These are phyloP conservation scores for Gossypium anomalum DNA, from an alignment of 345 rosid species.

Conservation along the genomic window DNA sequence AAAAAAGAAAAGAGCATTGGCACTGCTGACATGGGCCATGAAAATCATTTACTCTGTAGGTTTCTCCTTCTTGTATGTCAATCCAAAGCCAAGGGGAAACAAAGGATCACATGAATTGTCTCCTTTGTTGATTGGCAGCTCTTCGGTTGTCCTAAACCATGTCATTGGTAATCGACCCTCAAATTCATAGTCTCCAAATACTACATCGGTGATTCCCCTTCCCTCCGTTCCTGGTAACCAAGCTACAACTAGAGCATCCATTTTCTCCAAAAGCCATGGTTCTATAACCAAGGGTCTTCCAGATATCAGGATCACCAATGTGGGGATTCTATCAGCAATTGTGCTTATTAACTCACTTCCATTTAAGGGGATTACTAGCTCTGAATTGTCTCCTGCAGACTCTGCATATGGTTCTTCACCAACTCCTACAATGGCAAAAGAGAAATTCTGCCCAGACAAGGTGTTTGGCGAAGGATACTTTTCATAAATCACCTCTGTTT, in stretches of 20 bases:
- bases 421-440: slow-evolving; percentile 56
- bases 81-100: slow-evolving; percentile 71
- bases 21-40: slow-evolving; percentile 15
- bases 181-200: slow-evolving; percentile 64
- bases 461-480: slow-evolving; percentile 49
- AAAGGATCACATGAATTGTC: slow-evolving; percentile 52
- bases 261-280: slow-evolving; percentile 49
- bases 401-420: slow-evolving; percentile 86
- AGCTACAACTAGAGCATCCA: slow-evolving; percentile 71
- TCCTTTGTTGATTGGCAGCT: slow-evolving; percentile 42
- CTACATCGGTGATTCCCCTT: slow-evolving; percentile 56
- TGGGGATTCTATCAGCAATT: slow-evolving; percentile 59
- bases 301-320: slow-evolving; percentile 52
- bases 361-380: slow-evolving; percentile 57
- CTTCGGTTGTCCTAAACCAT: slow-evolving; percentile 58
- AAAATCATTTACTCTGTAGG: background rate
- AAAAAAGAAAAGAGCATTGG: background rate
- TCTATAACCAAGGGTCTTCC: slow-evolving; percentile 77
- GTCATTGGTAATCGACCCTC: slow-evolving; percentile 63
- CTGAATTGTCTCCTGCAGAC: slow-evolving; percentile 47
- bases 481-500: slow-evolving; percentile 60
- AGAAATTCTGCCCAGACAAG: slow-evolving; percentile 18
- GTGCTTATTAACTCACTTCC: slow-evolving; percentile 46
- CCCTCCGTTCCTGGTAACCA: slow-evolving; percentile 93
- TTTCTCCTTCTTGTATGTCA: slow-evolving; percentile 22